Evolutionary conservation across 1,139 yeast genomes (phyloP), one percentile per base, ranked within the genome.

Genomic region (Pichia sp.): DNA sequence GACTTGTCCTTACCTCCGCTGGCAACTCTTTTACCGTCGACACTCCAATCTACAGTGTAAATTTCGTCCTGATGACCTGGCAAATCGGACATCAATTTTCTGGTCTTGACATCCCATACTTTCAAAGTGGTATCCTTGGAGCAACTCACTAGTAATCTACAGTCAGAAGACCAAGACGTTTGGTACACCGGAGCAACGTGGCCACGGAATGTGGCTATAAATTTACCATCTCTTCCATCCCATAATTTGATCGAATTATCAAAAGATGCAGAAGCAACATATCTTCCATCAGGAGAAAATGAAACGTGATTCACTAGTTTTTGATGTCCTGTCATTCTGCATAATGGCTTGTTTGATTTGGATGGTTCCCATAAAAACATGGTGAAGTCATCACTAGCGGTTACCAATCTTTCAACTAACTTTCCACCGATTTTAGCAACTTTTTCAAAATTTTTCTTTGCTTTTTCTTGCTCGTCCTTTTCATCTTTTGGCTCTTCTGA

Each of bases 151-250:
- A 93, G 75, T 49, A 93, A 75, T 61, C 99, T 77, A 69, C 93
- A 88, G 68, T 93, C 99, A 1, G 97, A 86, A 3, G 97, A 90
- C 99, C 99, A 93, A 0, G 98, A 90, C 13, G 96, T 90, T 72
- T 92, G 98, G 69, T 93, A 93, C 0, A 93, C 99, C 2, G 98
- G 90, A 0, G 98, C 97, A 57, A 93, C 99, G 69, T 93, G 99
- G 3, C 99, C 99, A 61, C 99, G 78, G 65, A 95, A 82, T 0
- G 98, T 90, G 5, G 96, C 84, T 45, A 93, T 72, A 63, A 92
- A 93, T 54, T 87, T 87, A 43, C 99, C 99, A 58, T 88, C 87
- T 61, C 89, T 74, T 34, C 98, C 99, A 68, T 92, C 97, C 99
- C 99, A 93, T 52, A 93, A 74, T 71, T 93, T 93, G 62, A 95